Evolutionary conservation across 2,329 filamentous ascomycete species (phyloP).

Genomic region (Neurospora sp.): DNA sequence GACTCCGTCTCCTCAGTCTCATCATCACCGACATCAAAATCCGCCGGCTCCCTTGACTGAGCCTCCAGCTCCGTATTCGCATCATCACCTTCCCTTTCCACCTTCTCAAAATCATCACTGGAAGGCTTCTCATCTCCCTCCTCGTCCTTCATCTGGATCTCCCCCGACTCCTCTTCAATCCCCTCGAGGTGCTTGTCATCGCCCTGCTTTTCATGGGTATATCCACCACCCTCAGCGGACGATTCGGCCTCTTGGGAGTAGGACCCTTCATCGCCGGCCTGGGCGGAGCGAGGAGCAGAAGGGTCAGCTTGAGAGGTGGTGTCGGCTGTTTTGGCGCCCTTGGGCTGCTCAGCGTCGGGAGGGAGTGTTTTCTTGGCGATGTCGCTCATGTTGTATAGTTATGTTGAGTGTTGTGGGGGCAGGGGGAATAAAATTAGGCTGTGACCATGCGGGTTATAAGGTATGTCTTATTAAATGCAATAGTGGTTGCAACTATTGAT

Average conservation of each 20-base stretch:
- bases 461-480: neutral
- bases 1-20: neutral
- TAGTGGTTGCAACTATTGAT: neutral
- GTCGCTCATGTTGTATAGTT: conserved; percentile 12
- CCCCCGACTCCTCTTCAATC: conserved; percentile 8
- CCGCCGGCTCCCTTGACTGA: neutral
- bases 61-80: conserved; percentile 8
- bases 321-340: conserved; percentile 17
- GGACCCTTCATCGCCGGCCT: conserved; percentile 14
- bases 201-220: conserved; percentile 12
- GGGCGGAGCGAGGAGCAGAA: conserved; percentile 15
- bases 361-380: conserved; percentile 16
- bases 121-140: conserved; percentile 5
- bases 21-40: neutral
- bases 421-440: neutral
- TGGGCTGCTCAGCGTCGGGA: conserved; percentile 9
- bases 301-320: conserved; percentile 1
- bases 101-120: conserved; percentile 15
- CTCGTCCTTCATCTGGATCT: conserved; percentile 4
- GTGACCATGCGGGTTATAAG: neutral
- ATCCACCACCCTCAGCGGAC: conserved; percentile 19
- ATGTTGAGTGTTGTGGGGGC: neutral
- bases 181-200: conserved; percentile 8
- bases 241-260: conserved; percentile 6
- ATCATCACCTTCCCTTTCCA: conserved; percentile 17